A percentile compares a stretch with the other conserved stretches of the same genome.
phyloP scores from a whole-genome alignment of 108 stramenopile species.

The Pinguiococcus pyrenoidosus region DNA sequence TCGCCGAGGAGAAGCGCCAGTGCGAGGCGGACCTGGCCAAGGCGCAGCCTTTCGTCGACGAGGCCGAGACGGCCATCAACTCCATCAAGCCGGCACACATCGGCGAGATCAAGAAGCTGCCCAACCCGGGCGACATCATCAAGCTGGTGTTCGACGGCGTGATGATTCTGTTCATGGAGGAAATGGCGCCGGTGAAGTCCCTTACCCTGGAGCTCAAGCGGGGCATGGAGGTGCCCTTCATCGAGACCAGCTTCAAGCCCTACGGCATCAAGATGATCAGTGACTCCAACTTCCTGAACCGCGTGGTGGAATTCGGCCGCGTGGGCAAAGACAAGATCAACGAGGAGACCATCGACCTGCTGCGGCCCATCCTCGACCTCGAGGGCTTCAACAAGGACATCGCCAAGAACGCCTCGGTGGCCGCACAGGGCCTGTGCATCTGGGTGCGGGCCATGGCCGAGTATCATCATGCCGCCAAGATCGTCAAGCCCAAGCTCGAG shows the following conservation, averaged over 20 bases:
- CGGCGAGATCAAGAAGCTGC: conserved; percentile 66
- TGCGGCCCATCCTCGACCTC: conserved; percentile 63
- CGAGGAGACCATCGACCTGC: conserved; percentile 76
- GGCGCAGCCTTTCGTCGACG: conserved; percentile 72
- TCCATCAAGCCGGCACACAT: conserved; percentile 72
- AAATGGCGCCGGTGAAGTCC: conserved; percentile 42
- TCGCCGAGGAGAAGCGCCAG: conserved; percentile 55
- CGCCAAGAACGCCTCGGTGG: conserved; percentile 65
- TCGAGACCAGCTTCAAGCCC: conserved; percentile 65
- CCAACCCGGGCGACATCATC: conserved; percentile 71
- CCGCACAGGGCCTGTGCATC: conserved; percentile 72
- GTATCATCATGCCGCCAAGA: conserved; percentile 76
- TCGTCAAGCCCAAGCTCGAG: conserved; percentile 84
- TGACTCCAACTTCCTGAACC: conserved; percentile 55
- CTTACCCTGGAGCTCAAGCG: conserved; percentile 52
- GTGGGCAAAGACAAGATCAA: conserved; percentile 67
- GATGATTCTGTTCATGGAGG: conserved; percentile 58
- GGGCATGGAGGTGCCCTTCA: conserved; percentile 60
- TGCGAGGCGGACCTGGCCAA: conserved; percentile 65
- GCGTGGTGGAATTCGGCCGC: conserved; percentile 59
- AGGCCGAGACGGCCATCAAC: conserved; percentile 67
- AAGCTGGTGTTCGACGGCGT: conserved; percentile 78
- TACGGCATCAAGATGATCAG: conserved; percentile 57
- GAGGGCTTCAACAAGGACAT: conserved; percentile 43
- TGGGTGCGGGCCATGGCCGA: conserved; percentile 73